A percentile compares a stretch with the other conserved stretches of the same genome.
These are phyloP conservation scores for Thielaviopsis ethacetica DNA, from an alignment of 2,329 filamentous ascomycete genomes.

Conservation along the genomic window DNA sequence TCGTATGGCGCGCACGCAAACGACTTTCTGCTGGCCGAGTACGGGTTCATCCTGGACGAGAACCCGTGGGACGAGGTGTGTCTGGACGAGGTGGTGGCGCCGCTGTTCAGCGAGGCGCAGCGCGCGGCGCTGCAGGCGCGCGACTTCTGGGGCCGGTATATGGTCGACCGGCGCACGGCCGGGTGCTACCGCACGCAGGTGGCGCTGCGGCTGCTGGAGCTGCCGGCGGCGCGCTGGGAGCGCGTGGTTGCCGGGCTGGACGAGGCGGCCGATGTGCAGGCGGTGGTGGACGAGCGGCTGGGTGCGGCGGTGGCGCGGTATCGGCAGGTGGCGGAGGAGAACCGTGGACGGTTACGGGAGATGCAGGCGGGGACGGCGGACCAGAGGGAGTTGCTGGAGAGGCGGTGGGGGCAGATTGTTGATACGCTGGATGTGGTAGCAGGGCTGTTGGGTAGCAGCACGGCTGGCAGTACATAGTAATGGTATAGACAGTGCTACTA, in stretches of 20 bases:
- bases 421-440: conserved; percentile 12
- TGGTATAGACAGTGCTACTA: not conserved
- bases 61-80: conserved; percentile 36
- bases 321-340: conserved; percentile 15
- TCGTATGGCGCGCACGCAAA: conserved; percentile 57
- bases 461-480: not conserved
- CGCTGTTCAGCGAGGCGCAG: conserved; percentile 21
- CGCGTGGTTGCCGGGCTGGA: conserved; percentile 29
- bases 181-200: conserved; percentile 39
- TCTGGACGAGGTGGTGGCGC: conserved; percentile 31
- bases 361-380: conserved; percentile 18
- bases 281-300: conserved; percentile 22
- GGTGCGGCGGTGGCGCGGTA: conserved; percentile 23
- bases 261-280: conserved; percentile 27
- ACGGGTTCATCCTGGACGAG: conserved; percentile 32
- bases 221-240: conserved; percentile 25
- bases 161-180: conserved; percentile 30
- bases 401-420: conserved; percentile 28
- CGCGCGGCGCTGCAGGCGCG: conserved; percentile 25
- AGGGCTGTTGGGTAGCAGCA: not conserved
- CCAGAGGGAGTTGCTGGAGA: conserved; percentile 20
- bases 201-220: conserved; percentile 26
- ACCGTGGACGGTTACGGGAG: conserved; percentile 18
- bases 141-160: conserved; percentile 34
- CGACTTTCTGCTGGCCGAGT: conserved; percentile 58